Conservation (phyloP, 306 rosid genomes). For the Vicia faba region DNA sequence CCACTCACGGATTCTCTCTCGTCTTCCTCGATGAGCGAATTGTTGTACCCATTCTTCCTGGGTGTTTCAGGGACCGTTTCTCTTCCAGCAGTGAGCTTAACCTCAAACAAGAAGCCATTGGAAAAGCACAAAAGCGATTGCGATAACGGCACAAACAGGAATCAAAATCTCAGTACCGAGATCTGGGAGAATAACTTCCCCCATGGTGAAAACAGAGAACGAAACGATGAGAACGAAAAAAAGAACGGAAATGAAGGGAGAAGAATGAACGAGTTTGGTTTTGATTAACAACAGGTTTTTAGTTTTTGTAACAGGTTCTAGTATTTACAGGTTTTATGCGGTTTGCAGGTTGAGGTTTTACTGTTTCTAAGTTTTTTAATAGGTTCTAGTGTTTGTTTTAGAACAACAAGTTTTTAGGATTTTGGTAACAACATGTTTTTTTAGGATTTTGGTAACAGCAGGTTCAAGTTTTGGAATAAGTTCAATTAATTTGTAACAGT, state of each 20-base stretch:
- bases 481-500: too few relatives aligned
- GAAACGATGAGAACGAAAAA: neutral
- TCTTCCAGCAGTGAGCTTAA: conserved; percentile 60
- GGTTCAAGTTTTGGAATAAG: too few relatives aligned
- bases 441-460: too few relatives aligned
- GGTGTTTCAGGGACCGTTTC: conserved; percentile 41
- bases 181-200: conserved; percentile 69
- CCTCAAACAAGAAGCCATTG: conserved; percentile 76
- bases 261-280: neutral
- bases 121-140: conserved; percentile 65
- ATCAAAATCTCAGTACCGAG: conserved; percentile 81
- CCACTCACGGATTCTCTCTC: too few relatives aligned
- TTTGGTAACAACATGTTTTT: too few relatives aligned
- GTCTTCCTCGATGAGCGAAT: conserved; percentile 86
- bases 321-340: too few relatives aligned
- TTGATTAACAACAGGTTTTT: too few relatives aligned
- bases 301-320: too few relatives aligned
- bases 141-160: conserved; percentile 76
- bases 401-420: too few relatives aligned
- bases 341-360: too few relatives aligned
- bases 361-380: too few relatives aligned
- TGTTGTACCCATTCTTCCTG: conserved; percentile 69
- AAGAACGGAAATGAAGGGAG: neutral
- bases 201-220: conserved; percentile 49
- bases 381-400: too few relatives aligned